These are phyloP conservation scores for Zea luxurians DNA, from an alignment of 176 grass and related monocot species.

Conservation along the genomic window DNA sequence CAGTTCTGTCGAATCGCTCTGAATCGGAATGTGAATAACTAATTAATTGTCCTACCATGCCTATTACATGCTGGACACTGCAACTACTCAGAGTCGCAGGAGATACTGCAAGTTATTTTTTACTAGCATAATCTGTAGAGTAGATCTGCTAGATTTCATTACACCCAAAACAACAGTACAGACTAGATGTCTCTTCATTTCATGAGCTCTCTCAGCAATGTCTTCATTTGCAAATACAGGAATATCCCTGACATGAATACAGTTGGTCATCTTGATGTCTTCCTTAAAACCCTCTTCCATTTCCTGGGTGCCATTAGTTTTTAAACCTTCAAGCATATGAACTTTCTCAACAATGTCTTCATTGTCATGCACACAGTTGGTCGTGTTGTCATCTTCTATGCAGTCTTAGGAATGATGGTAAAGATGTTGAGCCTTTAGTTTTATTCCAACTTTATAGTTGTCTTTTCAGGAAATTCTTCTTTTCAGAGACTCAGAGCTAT, in stretches of 20 bases:
- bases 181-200: background rate
- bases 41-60: too few species aligned
- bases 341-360: conserved; percentile 12
- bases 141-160: too few species aligned
- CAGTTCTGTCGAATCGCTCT: too few species aligned
- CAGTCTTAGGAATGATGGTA: too few species aligned
- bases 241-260: conserved; percentile 11
- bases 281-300: conserved; percentile 30
- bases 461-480: background rate
- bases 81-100: too few species aligned
- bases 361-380: background rate
- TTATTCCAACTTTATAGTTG: background rate
- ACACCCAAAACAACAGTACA: too few species aligned
- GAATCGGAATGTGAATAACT: too few species aligned
- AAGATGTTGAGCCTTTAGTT: too few species aligned
- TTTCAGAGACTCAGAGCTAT: background rate
- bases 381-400: too few species aligned
- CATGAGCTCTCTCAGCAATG: background rate
- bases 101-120: too few species aligned
- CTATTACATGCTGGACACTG: too few species aligned
- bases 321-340: background rate
- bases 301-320: conserved; percentile 10
- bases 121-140: too few species aligned
- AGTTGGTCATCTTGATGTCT: conserved; percentile 12
- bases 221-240: background rate